Evolutionary conservation across 345 rosid genomes (phyloP).

Genomic region (Mallotus nudiflorus): DNA sequence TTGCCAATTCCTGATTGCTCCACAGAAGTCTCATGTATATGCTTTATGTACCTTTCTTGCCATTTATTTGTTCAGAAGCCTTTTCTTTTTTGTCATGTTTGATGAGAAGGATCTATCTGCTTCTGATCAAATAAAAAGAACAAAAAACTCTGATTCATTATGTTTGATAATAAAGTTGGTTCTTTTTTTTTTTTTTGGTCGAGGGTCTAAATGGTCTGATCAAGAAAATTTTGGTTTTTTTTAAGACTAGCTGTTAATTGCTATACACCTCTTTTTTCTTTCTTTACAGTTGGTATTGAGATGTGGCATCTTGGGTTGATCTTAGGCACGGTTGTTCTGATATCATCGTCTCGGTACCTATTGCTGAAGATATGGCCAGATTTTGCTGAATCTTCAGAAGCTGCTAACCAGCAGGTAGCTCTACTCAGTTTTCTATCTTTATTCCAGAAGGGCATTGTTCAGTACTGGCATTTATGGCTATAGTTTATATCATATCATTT

Average conservation of each 20-base stretch:
- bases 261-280: conserved; percentile 14
- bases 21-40: conserved; percentile 57
- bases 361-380: conserved; percentile 76
- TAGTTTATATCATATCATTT: background rate
- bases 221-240: too few relatives aligned
- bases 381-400: conserved; percentile 80
- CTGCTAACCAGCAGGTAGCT: conserved; percentile 75
- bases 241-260: too few relatives aligned
- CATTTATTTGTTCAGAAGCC: background rate
- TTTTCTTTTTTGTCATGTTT: background rate
- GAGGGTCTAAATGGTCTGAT: too few relatives aligned
- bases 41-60: conserved; percentile 17
- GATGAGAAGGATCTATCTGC: too few relatives aligned
- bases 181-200: too few relatives aligned
- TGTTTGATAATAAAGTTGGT: too few relatives aligned
- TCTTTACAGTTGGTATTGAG: conserved; percentile 72
- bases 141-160: too few relatives aligned
- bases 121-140: too few relatives aligned
- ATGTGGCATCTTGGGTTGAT: conserved; percentile 80
- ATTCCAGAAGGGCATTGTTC: background rate
- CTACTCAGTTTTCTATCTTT: background rate
- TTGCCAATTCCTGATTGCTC: conserved; percentile 70
- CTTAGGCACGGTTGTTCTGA: conserved; percentile 57
- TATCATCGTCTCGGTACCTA: conserved; percentile 69
- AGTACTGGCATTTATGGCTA: background rate